Evolutionary conservation across 2,329 filamentous ascomycete genomes (phyloP).

Genomic region (Exophiala viscosa): DNA sequence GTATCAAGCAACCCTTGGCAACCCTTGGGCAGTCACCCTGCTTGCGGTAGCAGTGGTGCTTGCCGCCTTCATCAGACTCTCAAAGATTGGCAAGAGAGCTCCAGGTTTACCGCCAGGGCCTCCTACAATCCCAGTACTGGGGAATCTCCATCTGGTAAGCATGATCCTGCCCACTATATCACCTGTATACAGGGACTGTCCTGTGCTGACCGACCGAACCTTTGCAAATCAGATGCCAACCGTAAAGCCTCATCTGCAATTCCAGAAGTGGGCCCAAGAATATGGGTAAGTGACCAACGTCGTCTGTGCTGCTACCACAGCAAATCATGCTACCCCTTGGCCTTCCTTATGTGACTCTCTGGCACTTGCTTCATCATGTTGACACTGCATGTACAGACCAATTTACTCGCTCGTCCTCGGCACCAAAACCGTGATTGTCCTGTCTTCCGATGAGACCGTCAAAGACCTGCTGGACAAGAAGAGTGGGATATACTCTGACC

Average conservation of each 20-base stretch:
- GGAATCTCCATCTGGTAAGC: slow-evolving; percentile 46
- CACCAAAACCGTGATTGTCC: slow-evolving; percentile 47
- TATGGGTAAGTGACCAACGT: slow-evolving; percentile 36
- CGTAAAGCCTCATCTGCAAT: slow-evolving; percentile 43
- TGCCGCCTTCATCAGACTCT: neutral
- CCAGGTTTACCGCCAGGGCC: slow-evolving; percentile 46
- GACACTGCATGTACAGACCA: slow-evolving; percentile 41
- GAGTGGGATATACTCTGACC: slow-evolving; percentile 49
- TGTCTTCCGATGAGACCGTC: slow-evolving; percentile 45
- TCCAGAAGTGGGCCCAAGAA: slow-evolving; percentile 51
- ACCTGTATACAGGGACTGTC: too few relatives aligned
- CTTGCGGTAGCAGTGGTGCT: too few relatives aligned
- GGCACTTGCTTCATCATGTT: too few relatives aligned
- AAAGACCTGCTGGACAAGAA: slow-evolving; percentile 53
- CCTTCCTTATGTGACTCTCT: too few relatives aligned
- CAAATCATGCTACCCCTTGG: too few relatives aligned
- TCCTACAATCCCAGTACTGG: slow-evolving; percentile 49
- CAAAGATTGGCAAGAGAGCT: slow-evolving; percentile 24
- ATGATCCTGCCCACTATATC: neutral
- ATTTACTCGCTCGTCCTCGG: slow-evolving; percentile 53
- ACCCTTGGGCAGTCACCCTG: too few relatives aligned
- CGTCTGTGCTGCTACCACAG: too few relatives aligned
- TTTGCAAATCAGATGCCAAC: slow-evolving; percentile 38
- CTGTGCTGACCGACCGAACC: too few relatives aligned
- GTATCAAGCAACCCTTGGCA: too few relatives aligned